Evolutionary conservation across 106 monocot species (phyloP).

Genomic region (Vanilla planifolia): DNA sequence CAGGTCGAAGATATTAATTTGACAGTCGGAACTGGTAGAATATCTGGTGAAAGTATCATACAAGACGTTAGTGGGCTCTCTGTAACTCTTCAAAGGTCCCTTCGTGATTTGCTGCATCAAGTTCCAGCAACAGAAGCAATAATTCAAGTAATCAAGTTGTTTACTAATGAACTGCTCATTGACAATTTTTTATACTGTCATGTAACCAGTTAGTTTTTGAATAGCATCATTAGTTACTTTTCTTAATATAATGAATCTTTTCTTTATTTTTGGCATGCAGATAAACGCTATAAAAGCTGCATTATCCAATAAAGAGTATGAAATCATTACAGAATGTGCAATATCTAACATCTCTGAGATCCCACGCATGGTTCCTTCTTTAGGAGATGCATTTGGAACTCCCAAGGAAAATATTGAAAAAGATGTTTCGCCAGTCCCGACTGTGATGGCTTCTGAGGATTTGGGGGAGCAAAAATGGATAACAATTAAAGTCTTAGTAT

Average conservation of each 20-base stretch:
- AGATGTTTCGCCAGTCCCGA: constrained; percentile 22
- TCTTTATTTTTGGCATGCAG: constrained; percentile 23
- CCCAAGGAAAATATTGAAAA: constrained; percentile 17
- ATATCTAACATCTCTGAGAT: constrained; percentile 85
- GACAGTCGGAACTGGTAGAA: constrained; percentile 50
- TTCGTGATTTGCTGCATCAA: constrained; percentile 84
- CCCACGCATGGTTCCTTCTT: constrained; percentile 48
- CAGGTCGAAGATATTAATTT: constrained; percentile 90
- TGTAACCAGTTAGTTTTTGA: background rate
- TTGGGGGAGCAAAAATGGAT: constrained; percentile 45
- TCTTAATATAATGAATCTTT: background rate
- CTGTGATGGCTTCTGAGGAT: constrained; percentile 10
- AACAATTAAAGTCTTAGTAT: constrained; percentile 60
- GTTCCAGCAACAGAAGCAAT: constrained; percentile 58
- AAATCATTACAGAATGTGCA: constrained; percentile 90
- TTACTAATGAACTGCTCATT: constrained; percentile 6
- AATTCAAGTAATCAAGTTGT: constrained; percentile 44
- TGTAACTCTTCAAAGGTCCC: constrained; percentile 60
- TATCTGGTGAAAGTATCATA: constrained; percentile 84
- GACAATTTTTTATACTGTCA: background rate
- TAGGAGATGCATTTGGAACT: constrained; percentile 27
- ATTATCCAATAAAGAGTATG: constrained; percentile 85
- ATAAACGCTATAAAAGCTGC: constrained; percentile 70
- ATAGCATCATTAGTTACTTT: background rate
- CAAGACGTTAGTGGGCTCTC: constrained; percentile 88